Evolutionary conservation across 768 basidiomycete species (phyloP), one percentile per base, ranked within the genome.

Genomic region (Leccinum disarticulatum): DNA sequence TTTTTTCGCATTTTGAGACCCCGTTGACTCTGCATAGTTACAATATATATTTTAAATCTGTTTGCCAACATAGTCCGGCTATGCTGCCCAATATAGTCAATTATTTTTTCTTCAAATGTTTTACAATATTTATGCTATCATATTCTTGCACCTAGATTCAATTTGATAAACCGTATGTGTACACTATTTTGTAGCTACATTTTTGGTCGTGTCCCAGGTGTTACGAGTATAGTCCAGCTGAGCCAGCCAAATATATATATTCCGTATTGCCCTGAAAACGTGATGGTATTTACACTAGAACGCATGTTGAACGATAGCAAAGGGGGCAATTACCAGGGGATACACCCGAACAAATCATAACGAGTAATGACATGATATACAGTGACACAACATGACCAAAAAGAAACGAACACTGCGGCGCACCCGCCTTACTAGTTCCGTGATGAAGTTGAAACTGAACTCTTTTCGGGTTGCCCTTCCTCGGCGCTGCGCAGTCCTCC

Each of bases 401-500:
- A 30, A 57, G 19, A 41, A 55, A 10, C 17, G 11, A 31, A 5
- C 5, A 33, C 11, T 33, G 1, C 6, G 11, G 52, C 19, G 3
- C 11, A 46, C n/a, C 17, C 47, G 15, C 51, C 35, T 57, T 56
- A 63, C 22, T 43, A 54, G 13, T 52, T 46, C 6, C 55, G 35
- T 33, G 43, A 11, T 46, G 60, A 53, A 0, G 43, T 46, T 46
- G 58, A 52, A 1, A 52, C 55, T 33, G 63, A 70, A 25, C 0
- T 6, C 57, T 64, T 65, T 53, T 64, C 60, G 41, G 5, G 13
- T n/a, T 8, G 57, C 33, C 63, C 76, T 61, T 77, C 73, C 62
- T 86, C 84, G 3, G 75, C 77, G 3, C 64, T 59, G 19, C 73
- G 70, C 47, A 84, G 63, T 14, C 76, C 77, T 27, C 68, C 77